A percentile compares a stretch with the other conserved stretches of the same genome.
Conservation (phyloP, 768 basidiomycete genomes). For the Lactifluus hygrophoroides region DNA sequence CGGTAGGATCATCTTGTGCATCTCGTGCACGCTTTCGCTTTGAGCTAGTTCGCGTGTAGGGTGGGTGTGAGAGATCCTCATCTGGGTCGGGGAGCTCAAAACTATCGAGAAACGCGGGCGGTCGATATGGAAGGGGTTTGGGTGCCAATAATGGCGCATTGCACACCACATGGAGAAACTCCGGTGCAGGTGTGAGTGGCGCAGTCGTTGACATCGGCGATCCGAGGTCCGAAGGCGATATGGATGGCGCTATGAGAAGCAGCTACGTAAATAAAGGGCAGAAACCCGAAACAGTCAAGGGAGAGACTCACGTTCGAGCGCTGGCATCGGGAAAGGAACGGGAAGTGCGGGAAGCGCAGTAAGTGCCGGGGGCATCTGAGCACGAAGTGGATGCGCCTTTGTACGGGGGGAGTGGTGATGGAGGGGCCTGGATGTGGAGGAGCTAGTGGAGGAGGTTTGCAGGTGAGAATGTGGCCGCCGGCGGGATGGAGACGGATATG, state of each 20-base stretch:
- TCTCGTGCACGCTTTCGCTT: conserved; percentile 43
- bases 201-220: conserved; percentile 24
- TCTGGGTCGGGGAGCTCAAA: conserved; percentile 56
- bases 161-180: conserved; percentile 44
- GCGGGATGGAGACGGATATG: background rate
- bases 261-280: background rate
- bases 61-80: conserved; percentile 62
- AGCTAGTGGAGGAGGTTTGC: background rate
- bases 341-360: conserved; percentile 5
- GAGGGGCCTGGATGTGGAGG: background rate
- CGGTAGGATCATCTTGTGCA: background rate
- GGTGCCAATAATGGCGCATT: conserved; percentile 62
- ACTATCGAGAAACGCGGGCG: conserved; percentile 61
- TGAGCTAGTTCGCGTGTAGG: conserved; percentile 43
- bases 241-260: conserved; percentile 30
- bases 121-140: conserved; percentile 59
- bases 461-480: background rate
- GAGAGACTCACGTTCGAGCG: conserved; percentile 27
- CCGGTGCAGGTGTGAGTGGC: conserved; percentile 25
- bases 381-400: conserved; percentile 1
- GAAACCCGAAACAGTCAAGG: conserved; percentile 5
- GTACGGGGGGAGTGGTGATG: background rate
- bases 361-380: background rate
- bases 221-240: conserved; percentile 34
- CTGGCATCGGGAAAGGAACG: background rate